These are phyloP conservation scores for Dioszegia crocea DNA, from an alignment of 768 basidiomycete species.

Conservation along the genomic window DNA sequence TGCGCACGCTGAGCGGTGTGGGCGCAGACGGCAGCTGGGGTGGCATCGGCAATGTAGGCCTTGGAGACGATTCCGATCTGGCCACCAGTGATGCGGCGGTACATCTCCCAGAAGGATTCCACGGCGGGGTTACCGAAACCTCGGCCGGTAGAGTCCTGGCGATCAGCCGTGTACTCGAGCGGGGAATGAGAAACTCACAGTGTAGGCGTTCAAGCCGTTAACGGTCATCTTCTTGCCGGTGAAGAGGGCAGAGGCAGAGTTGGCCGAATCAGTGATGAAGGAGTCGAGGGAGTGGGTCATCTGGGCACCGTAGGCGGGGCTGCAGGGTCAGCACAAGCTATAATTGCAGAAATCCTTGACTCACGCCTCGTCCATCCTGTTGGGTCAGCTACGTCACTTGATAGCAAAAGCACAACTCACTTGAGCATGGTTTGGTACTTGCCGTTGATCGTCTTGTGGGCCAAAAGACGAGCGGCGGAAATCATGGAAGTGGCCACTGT, in stretches of 20 bases:
- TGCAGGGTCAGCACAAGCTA: neutral
- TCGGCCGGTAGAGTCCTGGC: conserved; percentile 28
- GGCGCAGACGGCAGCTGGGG: conserved; percentile 46
- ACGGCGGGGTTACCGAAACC: conserved; percentile 47
- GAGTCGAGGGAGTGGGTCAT: conserved; percentile 50
- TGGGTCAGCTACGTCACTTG: no score
- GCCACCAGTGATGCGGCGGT: conserved; percentile 41
- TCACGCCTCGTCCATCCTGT: conserved; percentile 32
- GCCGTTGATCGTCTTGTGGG: conserved; percentile 52
- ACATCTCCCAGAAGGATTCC: conserved; percentile 50
- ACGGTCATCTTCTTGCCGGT: conserved; percentile 50
- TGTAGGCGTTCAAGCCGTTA: conserved; percentile 50
- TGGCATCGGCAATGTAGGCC: conserved; percentile 51
- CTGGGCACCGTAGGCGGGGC: conserved; percentile 40
- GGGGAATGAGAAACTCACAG: conserved; percentile 16
- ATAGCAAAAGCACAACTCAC: no score
- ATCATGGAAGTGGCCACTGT: conserved; percentile 38
- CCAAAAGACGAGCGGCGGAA: conserved; percentile 51
- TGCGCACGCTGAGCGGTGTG: conserved; percentile 46
- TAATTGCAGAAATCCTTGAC: conserved; percentile 2
- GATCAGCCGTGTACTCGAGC: conserved; percentile 2
- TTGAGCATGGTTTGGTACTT: conserved; percentile 43
- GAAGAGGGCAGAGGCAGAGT: conserved; percentile 51
- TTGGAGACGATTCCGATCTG: conserved; percentile 51
- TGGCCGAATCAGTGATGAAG: conserved; percentile 51